Evolutionary conservation across 331 rosid genomes (phyloP), one percentile per base, ranked within the genome.

Genomic region (Arachis monticola): DNA sequence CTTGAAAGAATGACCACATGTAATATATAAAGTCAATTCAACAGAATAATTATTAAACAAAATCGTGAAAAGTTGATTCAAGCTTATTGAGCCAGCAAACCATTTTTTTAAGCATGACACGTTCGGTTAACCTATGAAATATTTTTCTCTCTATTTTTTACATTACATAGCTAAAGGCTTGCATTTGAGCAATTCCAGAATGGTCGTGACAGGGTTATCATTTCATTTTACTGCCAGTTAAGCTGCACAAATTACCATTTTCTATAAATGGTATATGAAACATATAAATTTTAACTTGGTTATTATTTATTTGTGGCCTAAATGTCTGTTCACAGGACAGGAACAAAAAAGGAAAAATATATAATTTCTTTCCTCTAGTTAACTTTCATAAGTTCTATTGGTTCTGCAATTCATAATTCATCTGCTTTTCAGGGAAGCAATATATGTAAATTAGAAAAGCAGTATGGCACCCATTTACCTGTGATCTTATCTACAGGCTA

Each of bases 371-470:
- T 56, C 48, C 11, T 38, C n/a, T 44, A 44, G 70, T 30, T 7
- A 44, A 55, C 32, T 31, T 55, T 55, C 46, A 44, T 55, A 22
- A 30, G 53, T 42, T 44, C 50, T 17, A 30, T 56, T n/a, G 44
- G 38, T n/a, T n/a, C 30, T 42, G 64, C 17, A 14, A 1, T 4
- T 30, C 17, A 40, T 6, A 9, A 44, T 5, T 40, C 17, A 5
- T 44, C 52, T 62, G 11, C 51, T 70, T 77, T 70, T 4, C 76
- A 40, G 41, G 47, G 41, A 62, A 31, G 32, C 75, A 46, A 46
- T 40, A 11, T 57, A 46, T 30, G 10, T 52, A 62, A 44, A 55
- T 46, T 27, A 67, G 22, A 45, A 63, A 70, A 13, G 14, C 30
- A n/a, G 52, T 32, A 41, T 8, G 6, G 14, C 12, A 30, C 12